Evolutionary conservation across 139 green algal genomes (phyloP).

Genomic region (Chlorella sorokiniana): DNA sequence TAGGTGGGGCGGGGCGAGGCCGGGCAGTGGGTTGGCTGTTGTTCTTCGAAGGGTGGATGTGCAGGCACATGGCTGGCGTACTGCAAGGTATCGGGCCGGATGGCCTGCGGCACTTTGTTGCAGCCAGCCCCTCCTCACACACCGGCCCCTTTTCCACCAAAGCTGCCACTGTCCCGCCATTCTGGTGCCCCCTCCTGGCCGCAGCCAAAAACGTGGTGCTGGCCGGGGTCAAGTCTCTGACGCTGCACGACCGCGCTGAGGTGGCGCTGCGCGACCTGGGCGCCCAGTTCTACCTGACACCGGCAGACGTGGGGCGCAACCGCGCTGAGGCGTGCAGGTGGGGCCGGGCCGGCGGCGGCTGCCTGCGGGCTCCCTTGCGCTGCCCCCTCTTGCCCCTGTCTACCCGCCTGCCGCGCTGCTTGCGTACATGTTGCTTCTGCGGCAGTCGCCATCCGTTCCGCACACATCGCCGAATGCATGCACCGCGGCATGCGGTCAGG

Average conservation of each 20-base stretch:
- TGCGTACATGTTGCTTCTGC: too few species aligned
- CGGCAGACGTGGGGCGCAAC: conserved; percentile 89
- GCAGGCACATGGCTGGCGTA: background rate
- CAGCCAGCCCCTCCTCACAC: too few species aligned
- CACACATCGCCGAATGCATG: too few species aligned
- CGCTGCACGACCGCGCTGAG: conserved; percentile 77
- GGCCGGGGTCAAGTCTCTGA: conserved; percentile 92
- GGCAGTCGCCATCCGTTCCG: too few species aligned
- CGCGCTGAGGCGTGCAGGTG: conserved; percentile 85
- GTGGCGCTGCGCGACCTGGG: conserved; percentile 76
- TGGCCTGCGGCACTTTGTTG: too few species aligned
- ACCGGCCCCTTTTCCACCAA: too few species aligned
- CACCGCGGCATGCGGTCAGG: too few species aligned
- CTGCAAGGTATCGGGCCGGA: background rate
- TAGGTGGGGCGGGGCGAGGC: too few species aligned
- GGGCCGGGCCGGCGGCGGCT: background rate
- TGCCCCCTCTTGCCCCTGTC: too few species aligned
- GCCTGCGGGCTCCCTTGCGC: background rate
- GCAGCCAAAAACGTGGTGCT: conserved; percentile 99
- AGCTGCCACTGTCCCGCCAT: background rate
- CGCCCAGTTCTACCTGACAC: conserved; percentile 94
- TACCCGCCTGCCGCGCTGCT: too few species aligned
- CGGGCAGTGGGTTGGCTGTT: background rate
- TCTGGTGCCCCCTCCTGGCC: background rate
- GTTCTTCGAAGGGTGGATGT: background rate